phyloP scores from a whole-genome alignment of 1,284 basidiomycete species.

The Grifola frondosa region DNA sequence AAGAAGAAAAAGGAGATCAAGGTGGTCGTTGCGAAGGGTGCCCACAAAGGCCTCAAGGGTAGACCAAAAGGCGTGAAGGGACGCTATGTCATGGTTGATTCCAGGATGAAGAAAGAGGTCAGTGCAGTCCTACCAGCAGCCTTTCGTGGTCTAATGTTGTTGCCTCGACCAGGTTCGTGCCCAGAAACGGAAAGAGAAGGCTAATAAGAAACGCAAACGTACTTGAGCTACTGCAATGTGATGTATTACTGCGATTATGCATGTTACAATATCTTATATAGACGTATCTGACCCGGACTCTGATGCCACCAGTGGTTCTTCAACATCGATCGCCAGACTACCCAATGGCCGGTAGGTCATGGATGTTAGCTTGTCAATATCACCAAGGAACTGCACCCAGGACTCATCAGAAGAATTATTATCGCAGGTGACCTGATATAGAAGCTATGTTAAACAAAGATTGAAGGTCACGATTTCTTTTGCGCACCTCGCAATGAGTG shows the following conservation, averaged over 20 bases:
- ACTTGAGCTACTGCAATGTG: slow-evolving; percentile 14
- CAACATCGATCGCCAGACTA: too few relatives aligned
- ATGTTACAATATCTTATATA: slow-evolving; percentile 12
- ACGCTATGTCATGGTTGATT: slow-evolving; percentile 89
- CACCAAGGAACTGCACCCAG: slow-evolving; percentile 54
- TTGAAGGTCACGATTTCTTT: too few relatives aligned
- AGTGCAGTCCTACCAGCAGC: slow-evolving; percentile 17
- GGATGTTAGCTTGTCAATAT: slow-evolving; percentile 49
- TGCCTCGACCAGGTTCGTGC: slow-evolving; percentile 56
- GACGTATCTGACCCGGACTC: too few relatives aligned
- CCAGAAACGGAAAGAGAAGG: slow-evolving; percentile 68
- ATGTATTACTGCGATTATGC: too few relatives aligned
- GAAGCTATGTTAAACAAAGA: slow-evolving; percentile 4
- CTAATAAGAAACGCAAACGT: slow-evolving; percentile 57
- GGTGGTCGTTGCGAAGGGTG: slow-evolving; percentile 91
- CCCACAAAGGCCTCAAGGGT: slow-evolving; percentile 88
- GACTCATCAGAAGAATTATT: slow-evolving; percentile 37
- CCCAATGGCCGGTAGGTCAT: slow-evolving; percentile 21
- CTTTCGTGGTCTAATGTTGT: slow-evolving; percentile 9
- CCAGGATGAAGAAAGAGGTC: slow-evolving; percentile 84
- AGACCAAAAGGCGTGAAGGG: slow-evolving; percentile 96
- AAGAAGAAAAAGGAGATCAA: slow-evolving; percentile 81
- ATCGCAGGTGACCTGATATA: slow-evolving; percentile 46
- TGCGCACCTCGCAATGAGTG: slow-evolving; percentile 56
- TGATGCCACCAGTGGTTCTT: too few relatives aligned